Evolutionary conservation across 805 yeast genomes (phyloP).

Genomic region (Sugiyamaella qingdaonensis): DNA sequence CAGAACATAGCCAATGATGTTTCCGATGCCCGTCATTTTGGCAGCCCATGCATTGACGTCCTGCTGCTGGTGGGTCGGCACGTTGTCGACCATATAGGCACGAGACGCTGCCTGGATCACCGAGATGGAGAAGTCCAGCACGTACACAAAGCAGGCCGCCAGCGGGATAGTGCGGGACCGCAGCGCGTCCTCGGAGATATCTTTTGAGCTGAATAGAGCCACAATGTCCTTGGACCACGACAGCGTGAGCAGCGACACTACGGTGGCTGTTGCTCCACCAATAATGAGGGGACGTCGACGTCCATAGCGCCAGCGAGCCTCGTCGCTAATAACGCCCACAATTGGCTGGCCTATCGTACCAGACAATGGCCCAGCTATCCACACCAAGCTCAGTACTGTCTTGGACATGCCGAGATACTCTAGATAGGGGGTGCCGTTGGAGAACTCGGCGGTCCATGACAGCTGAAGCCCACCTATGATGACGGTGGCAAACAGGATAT

Average conservation of each 20-base stretch:
- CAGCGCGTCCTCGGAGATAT: slow-evolving; percentile 23
- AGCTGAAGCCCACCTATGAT: slow-evolving; percentile 56
- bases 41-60: slow-evolving; percentile 66
- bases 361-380: slow-evolving; percentile 66
- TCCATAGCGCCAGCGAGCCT: slow-evolving; percentile 43
- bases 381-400: slow-evolving; percentile 50
- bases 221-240: slow-evolving; percentile 45
- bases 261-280: slow-evolving; percentile 49
- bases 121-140: slow-evolving; percentile 54
- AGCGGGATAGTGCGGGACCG: slow-evolving; percentile 40
- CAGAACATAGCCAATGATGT: slow-evolving; percentile 52
- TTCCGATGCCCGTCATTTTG: slow-evolving; percentile 56
- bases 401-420: slow-evolving; percentile 61
- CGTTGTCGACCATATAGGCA: slow-evolving; percentile 59
- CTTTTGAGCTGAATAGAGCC: slow-evolving; percentile 26
- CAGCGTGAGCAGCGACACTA: slow-evolving; percentile 41
- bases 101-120: slow-evolving; percentile 58
- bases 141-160: slow-evolving; percentile 51
- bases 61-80: slow-evolving; percentile 53
- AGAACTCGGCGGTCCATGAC: slow-evolving; percentile 64
- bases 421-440: slow-evolving; percentile 58
- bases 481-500: slow-evolving; percentile 44
- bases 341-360: slow-evolving; percentile 64
- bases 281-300: slow-evolving; percentile 55
- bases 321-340: slow-evolving; percentile 56